Percentiles rank a stretch among this genome's conserved stretches.
phyloP scores from a whole-genome alignment of 108 stramenopile species.

The Cyclotella cryptica region DNA sequence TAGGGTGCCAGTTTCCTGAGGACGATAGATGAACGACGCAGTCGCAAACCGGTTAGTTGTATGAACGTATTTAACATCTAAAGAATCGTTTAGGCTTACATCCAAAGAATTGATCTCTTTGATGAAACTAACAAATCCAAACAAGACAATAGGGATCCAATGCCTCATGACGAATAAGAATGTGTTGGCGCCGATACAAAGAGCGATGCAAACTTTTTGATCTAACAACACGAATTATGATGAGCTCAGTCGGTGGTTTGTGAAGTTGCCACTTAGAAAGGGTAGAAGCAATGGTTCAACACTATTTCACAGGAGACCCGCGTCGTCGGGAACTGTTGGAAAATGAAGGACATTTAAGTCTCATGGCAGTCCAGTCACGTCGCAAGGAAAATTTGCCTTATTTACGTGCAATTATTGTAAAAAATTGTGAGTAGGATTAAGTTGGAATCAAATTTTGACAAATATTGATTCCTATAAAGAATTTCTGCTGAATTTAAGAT shows the following conservation, averaged over 20 bases:
- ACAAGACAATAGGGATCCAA: background rate
- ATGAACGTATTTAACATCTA: background rate
- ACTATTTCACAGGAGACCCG: too few relatives aligned
- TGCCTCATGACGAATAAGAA: background rate
- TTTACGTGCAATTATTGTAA: too few relatives aligned
- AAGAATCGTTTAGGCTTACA: background rate
- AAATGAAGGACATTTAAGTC: too few relatives aligned
- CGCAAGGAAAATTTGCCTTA: too few relatives aligned
- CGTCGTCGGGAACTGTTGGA: too few relatives aligned
- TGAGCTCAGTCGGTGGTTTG: too few relatives aligned
- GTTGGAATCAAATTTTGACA: background rate
- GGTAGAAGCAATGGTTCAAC: too few relatives aligned
- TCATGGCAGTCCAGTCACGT: too few relatives aligned
- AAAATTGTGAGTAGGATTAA: background rate
- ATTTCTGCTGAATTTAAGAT: background rate
- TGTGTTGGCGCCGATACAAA: too few relatives aligned
- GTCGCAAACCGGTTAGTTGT: background rate
- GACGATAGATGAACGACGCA: background rate
- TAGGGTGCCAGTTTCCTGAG: background rate
- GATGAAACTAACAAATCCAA: background rate
- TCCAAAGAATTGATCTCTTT: background rate
- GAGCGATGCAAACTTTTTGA: too few relatives aligned
- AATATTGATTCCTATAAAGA: background rate
- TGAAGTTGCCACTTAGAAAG: too few relatives aligned
- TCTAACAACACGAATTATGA: too few relatives aligned